Base-by-base conservation (phyloP, 2,329 filamentous ascomycete species). In the Aureobasidium melanogenum region DNA sequence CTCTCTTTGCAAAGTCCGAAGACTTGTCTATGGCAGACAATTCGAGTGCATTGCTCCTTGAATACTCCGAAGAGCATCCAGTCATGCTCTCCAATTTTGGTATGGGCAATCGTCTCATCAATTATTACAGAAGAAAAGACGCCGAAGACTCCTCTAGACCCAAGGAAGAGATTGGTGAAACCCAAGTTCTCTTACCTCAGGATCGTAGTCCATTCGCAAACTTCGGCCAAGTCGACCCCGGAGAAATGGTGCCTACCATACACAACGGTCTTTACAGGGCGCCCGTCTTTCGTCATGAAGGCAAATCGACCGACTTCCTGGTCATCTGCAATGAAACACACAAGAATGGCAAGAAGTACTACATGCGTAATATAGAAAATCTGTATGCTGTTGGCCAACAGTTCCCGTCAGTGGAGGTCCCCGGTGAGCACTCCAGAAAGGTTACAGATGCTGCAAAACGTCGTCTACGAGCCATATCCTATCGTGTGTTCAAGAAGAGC, bases 391-490 rank as follows among this genome's bases (percentile, higher is more conserved):
- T 96, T 26, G 94, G 94, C 7, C 94, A 99, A 72, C 88, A 93
- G 61, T 91, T 97, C 69, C 94, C 94, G 0, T 91, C 89, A 0
- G 85, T 93, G 32, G 92, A 97, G 69, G 88, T 99, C 5, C 94
- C 94, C 3, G 92, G 92, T 0, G 93, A 92, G 2, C 92, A 97
- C 72, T 95, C 91, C 39, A 84, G 94, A 64, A 96, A 94, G 73
- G 93, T 97, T 32, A 99, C 94, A 0, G 96, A 95, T 62, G 91
- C 93, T n/a, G 88, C 90, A 38, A 99, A 99, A 79, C 96, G 94
- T 74, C 86, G 94, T 38, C 86, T 99, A 74, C 96, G 94, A 78
- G 97, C 97, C 87, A 86, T 99, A 41, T 89, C 91, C 0, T 97
- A 91, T 73, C 88, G 94, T 55, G 86, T 96, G 72, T 89, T 96